Evolutionary conservation across 441 rosid species (phyloP).

Genomic region (Metrosideros polymorpha): DNA sequence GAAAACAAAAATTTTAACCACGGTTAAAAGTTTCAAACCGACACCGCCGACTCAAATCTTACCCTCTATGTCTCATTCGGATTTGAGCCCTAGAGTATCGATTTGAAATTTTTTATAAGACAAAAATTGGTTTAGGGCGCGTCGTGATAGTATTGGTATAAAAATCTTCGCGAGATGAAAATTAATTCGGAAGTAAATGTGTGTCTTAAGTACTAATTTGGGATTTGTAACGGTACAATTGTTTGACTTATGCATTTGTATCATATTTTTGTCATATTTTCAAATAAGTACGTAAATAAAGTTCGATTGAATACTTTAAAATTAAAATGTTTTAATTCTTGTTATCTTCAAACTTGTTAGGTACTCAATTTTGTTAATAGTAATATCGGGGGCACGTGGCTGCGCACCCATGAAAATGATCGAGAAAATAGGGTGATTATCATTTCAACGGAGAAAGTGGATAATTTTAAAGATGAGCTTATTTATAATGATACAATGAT

Average conservation of each 20-base stretch:
- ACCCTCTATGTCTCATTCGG: too few species aligned
- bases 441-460: accelerated
- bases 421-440: neutral
- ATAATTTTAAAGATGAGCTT: neutral
- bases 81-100: too few species aligned
- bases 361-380: too few species aligned
- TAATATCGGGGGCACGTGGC: too few species aligned
- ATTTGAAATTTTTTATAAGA: neutral
- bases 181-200: too few species aligned
- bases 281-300: neutral
- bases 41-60: accelerated
- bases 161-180: too few species aligned
- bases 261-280: neutral
- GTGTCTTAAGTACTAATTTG: neutral
- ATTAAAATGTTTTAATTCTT: neutral
- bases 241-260: neutral
- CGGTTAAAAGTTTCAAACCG: neutral
- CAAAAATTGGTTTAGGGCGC: too few species aligned
- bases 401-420: neutral
- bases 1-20: neutral
- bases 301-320: neutral
- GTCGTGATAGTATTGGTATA: too few species aligned
- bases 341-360: neutral
- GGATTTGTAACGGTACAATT: accelerated
- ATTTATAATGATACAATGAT: neutral